A percentile compares a stretch with the other conserved stretches of the same genome.
Evolutionary conservation across 2,329 filamentous ascomycete species (phyloP).

Genomic region (Verticillium tricorpus): DNA sequence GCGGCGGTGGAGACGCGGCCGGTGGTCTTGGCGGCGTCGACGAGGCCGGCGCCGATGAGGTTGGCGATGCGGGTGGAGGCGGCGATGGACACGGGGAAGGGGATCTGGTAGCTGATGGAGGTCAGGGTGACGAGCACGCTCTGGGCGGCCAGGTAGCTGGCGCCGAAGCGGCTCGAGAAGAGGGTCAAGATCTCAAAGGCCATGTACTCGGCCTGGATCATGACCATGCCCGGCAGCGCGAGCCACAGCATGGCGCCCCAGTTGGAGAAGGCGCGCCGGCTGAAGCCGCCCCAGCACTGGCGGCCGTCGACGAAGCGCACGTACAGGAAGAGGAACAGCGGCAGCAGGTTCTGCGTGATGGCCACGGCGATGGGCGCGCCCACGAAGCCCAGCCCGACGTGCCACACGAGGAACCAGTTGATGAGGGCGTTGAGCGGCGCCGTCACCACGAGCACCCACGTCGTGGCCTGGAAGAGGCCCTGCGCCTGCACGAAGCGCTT

Average conservation of each 20-base stretch:
- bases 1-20: conserved; percentile 69
- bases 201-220: conserved; percentile 91
- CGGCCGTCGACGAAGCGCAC: conserved; percentile 68
- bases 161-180: conserved; percentile 73
- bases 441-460: conserved; percentile 71
- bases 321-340: conserved; percentile 72
- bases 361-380: conserved; percentile 79
- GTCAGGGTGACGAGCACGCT: conserved; percentile 76
- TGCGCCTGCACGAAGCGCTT: conserved; percentile 83
- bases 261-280: conserved; percentile 63
- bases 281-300: conserved; percentile 83
- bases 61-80: conserved; percentile 87
- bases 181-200: conserved; percentile 90
- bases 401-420: conserved; percentile 78
- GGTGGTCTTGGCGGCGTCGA: conserved; percentile 73
- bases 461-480: conserved; percentile 72
- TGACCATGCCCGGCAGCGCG: conserved; percentile 82
- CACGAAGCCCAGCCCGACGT: conserved; percentile 63
- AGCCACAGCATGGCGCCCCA: conserved; percentile 84
- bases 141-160: conserved; percentile 79
- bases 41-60: conserved; percentile 80
- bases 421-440: conserved; percentile 73
- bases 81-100: conserved; percentile 87
- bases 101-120: conserved; percentile 81
- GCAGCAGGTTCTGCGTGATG: conserved; percentile 73